Percentiles rank a stretch among this genome's conserved stretches.
Conservation (phyloP, 2,329 filamentous ascomycete genomes). For the Ophiostoma novo-ulmi region DNA sequence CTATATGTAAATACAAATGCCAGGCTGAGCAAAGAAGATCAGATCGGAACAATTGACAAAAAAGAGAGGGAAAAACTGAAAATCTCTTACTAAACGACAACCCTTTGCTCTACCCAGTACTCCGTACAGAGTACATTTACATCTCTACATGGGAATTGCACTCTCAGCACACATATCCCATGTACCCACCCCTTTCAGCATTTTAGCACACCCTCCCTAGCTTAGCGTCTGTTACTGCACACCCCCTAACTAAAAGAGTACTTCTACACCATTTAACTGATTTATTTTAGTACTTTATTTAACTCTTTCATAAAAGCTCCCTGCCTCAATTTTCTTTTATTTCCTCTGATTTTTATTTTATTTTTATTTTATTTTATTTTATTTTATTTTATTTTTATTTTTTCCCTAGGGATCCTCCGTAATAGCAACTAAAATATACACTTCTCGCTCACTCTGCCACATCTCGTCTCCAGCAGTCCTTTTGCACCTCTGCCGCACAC, state of each 20-base stretch:
- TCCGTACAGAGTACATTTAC: too few species aligned
- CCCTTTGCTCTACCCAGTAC: too few species aligned
- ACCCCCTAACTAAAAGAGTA: not conserved
- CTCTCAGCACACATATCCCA: not conserved
- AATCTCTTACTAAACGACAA: too few species aligned
- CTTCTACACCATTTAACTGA: not conserved
- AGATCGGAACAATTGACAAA: too few species aligned
- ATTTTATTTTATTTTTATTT: not conserved
- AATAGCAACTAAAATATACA: not conserved
- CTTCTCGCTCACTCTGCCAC: not conserved
- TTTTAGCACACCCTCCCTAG: not conserved
- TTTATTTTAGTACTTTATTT: not conserved
- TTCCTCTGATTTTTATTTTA: too few species aligned
- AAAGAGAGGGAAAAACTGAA: too few species aligned
- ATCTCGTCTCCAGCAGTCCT: not conserved
- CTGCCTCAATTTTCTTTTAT: too few species aligned
- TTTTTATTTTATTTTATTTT: not conserved
- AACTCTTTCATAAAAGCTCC: too few species aligned
- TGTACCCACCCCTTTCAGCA: not conserved
- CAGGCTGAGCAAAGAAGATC: too few species aligned
- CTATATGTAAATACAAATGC: too few species aligned
- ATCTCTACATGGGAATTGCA: not conserved
- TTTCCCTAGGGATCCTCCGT: constrained; percentile 1
- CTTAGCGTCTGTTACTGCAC: not conserved
- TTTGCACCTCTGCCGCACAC: not conserved